These are phyloP conservation scores for Pseudogymnoascus pannorum DNA, from an alignment of 2,329 filamentous ascomycete genomes.

Conservation along the genomic window DNA sequence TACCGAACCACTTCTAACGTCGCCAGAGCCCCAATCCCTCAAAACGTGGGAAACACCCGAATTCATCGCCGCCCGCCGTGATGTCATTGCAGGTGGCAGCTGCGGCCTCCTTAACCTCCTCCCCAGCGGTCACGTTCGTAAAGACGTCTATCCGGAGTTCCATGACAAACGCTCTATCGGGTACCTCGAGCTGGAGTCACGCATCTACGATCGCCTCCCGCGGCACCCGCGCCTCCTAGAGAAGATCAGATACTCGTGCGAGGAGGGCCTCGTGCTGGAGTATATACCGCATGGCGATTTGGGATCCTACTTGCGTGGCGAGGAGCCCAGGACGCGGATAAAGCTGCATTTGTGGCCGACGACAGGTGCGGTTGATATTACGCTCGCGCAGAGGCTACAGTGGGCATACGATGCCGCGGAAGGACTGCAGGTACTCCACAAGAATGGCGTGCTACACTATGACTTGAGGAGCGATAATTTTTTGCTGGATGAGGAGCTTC, in stretches of 20 bases:
- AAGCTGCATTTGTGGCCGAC: too few relatives aligned
- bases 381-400: neutral
- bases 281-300: neutral
- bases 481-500: neutral
- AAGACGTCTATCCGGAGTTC: neutral
- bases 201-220: neutral
- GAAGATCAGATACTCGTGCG: neutral
- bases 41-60: too few relatives aligned
- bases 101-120: neutral
- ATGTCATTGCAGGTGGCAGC: too few relatives aligned
- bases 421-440: neutral
- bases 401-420: neutral
- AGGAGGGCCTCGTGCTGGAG: neutral
- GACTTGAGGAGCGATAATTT: neutral
- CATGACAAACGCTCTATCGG: neutral
- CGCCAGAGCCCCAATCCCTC: too few relatives aligned
- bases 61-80: too few relatives aligned
- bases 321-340: neutral
- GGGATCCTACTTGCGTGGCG: neutral
- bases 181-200: neutral
- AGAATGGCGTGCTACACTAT: neutral
- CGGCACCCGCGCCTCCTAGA: neutral
- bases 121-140: neutral
- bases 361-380: neutral
- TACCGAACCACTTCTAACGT: too few relatives aligned